These are phyloP conservation scores for Tetrapisispora namnaoensis DNA, from an alignment of 805 yeast genomes.

Conservation along the genomic window DNA sequence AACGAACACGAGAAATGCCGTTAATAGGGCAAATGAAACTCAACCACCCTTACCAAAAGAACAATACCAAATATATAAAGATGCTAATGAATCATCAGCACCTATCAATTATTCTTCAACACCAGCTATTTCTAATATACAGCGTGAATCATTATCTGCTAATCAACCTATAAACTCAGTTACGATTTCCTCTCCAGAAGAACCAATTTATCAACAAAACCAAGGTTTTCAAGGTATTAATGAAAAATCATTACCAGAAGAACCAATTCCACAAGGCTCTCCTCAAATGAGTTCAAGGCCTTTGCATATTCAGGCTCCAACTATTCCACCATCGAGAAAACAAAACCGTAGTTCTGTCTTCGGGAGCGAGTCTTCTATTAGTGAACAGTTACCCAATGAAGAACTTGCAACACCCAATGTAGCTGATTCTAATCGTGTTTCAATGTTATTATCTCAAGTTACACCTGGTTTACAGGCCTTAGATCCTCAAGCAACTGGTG, in stretches of 20 bases:
- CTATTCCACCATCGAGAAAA: slow-evolving; percentile 51
- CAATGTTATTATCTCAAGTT: slow-evolving; percentile 12
- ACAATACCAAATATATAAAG: neutral
- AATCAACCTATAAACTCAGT: neutral
- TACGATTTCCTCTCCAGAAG: neutral
- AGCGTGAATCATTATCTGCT: neutral
- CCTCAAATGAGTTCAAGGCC: slow-evolving; percentile 4
- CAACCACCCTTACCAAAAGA: slow-evolving; percentile 8
- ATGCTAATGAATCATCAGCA: neutral
- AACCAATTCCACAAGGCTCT: neutral
- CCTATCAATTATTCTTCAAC: neutral
- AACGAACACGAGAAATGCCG: neutral
- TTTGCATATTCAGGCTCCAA: slow-evolving; percentile 36
- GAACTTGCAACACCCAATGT: neutral
- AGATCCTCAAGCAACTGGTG: slow-evolving; percentile 37
- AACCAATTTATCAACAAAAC: slow-evolving; percentile 1
- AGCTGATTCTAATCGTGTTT: slow-evolving; percentile 3
- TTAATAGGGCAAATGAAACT: slow-evolving; percentile 4
- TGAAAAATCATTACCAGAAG: slow-evolving; percentile 6
- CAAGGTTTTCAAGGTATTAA: neutral
- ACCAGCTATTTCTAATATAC: neutral
- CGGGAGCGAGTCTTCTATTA: slow-evolving; percentile 9
- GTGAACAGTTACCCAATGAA: neutral
- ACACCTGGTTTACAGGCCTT: slow-evolving; percentile 23
- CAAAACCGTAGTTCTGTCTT: slow-evolving; percentile 1